A percentile compares a stretch with the other conserved stretches of the same genome.
Conservation (phyloP, 805 yeast species). For the Candida insectorum region DNA sequence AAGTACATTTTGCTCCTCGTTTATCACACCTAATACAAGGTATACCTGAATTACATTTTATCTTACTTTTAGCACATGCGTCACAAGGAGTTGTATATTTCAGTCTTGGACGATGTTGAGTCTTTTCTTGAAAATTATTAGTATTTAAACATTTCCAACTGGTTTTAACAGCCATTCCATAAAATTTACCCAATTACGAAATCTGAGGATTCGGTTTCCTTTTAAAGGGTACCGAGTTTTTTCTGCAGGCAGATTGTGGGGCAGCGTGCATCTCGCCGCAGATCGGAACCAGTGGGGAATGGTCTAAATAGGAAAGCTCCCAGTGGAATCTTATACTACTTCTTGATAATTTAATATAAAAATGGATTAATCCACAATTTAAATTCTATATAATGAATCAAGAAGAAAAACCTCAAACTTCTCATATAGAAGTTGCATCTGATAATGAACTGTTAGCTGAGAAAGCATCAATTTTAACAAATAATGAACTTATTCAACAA, state of each 20-base stretch:
- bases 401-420: not conserved
- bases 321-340: too few relatives aligned
- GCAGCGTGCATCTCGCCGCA: too few relatives aligned
- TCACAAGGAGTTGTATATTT: constrained; percentile 34
- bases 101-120: constrained; percentile 4
- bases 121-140: not conserved
- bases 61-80: constrained; percentile 30
- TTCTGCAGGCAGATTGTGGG: too few relatives aligned
- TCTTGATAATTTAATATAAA: too few relatives aligned
- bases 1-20: constrained; percentile 25
- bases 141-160: constrained; percentile 3
- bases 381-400: too few relatives aligned
- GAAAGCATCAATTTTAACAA: not conserved
- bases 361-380: too few relatives aligned
- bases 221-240: too few relatives aligned
- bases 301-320: too few relatives aligned
- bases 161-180: too few relatives aligned
- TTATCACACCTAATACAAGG: constrained; percentile 28
- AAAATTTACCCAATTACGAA: too few relatives aligned
- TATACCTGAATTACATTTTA: constrained; percentile 23
- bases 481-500: constrained; percentile 3
- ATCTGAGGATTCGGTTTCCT: too few relatives aligned
- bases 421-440: constrained; percentile 2
- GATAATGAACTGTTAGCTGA: not conserved
- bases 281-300: too few relatives aligned